Evolutionary conservation across 2,329 filamentous ascomycete species (phyloP).

Genomic region (Cryphonectria nitschkei): DNA sequence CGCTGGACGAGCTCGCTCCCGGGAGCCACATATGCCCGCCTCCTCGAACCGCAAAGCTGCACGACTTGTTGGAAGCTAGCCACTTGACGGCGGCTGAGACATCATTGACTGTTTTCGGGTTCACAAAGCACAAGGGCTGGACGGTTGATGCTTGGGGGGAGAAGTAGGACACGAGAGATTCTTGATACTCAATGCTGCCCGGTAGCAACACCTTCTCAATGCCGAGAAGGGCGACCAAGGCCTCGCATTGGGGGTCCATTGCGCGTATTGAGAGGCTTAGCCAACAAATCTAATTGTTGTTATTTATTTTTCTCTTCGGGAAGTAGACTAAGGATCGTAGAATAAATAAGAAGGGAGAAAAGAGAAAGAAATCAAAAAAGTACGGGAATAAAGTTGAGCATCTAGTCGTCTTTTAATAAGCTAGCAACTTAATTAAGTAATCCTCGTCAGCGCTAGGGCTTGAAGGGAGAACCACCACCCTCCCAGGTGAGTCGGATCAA

Average conservation of each 20-base stretch:
- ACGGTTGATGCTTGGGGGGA: slow-evolving; percentile 16
- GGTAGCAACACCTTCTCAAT: slow-evolving; percentile 4
- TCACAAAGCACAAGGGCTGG: slow-evolving; percentile 14
- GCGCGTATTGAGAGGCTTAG: neutral
- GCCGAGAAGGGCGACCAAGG: slow-evolving; percentile 1
- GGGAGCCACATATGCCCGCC: slow-evolving; percentile 17
- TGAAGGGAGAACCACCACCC: too few species aligned
- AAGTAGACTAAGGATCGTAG: too few species aligned
- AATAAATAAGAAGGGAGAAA: too few species aligned
- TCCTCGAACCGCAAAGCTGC: slow-evolving; percentile 14
- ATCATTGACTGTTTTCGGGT: slow-evolving; percentile 2
- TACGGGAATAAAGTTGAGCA: too few species aligned
- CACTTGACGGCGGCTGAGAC: slow-evolving; percentile 13
- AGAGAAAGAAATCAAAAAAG: too few species aligned
- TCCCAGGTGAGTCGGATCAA: too few species aligned
- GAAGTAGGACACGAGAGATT: slow-evolving; percentile 10
- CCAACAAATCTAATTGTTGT: too few species aligned
- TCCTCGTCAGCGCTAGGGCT: too few species aligned
- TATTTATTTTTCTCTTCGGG: too few species aligned
- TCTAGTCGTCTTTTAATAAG: too few species aligned
- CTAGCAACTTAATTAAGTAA: too few species aligned
- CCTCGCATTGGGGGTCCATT: slow-evolving; percentile 6
- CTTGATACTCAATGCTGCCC: neutral
- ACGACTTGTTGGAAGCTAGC: neutral
- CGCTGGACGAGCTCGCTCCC: neutral